Conservation (phyloP, 179 eudicot genomes). For the Monotropa hypopitys region DNA sequence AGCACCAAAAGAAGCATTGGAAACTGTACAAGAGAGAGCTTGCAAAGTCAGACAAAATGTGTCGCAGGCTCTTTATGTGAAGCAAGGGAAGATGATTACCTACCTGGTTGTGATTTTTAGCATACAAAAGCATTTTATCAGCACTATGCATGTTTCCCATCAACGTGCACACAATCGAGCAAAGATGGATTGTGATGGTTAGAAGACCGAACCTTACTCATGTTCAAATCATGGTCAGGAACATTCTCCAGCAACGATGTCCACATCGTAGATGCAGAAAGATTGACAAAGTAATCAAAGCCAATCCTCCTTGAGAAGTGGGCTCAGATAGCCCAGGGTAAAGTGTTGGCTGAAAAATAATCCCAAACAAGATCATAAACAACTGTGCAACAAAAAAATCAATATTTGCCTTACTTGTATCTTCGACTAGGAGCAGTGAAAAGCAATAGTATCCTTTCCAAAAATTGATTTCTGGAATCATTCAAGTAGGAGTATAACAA, state of each 20-base stretch:
- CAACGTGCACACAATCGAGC: constrained; percentile 65
- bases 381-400: neutral
- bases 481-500: no score
- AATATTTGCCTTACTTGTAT: constrained; percentile 55
- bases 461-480: constrained; percentile 94
- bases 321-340: constrained; percentile 95
- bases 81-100: constrained; percentile 11
- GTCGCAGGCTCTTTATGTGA: neutral
- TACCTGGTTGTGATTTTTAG: constrained; percentile 99
- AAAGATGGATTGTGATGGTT: neutral
- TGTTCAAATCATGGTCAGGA: constrained; percentile 79
- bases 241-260: constrained; percentile 55
- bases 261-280: constrained; percentile 89
- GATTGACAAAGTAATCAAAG: constrained; percentile 87
- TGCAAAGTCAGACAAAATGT: no score
- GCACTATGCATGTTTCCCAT: constrained; percentile 37
- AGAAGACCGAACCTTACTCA: constrained; percentile 64
- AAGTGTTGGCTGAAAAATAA: constrained; percentile 53
- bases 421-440: constrained; percentile 92
- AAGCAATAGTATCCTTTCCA: constrained; percentile 80
- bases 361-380: neutral
- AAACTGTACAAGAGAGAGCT: neutral
- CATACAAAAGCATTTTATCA: constrained; percentile 73
- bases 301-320: constrained; percentile 89
- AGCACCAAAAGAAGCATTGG: neutral